Conservation (phyloP, 495 filamentous ascomycete species). For the Talaromyces borbonicus region DNA sequence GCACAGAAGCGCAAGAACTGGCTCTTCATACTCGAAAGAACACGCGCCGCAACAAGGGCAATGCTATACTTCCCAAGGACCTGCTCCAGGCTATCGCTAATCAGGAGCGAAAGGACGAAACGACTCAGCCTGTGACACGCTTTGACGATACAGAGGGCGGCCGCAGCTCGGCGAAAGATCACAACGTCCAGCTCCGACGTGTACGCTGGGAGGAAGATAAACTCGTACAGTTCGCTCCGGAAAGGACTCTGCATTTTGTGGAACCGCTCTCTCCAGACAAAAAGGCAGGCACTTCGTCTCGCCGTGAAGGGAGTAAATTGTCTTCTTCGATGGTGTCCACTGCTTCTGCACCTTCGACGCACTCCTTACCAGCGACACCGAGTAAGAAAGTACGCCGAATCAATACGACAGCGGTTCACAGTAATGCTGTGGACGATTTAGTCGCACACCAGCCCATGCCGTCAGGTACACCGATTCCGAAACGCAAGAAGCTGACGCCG, state of each 20-base stretch:
- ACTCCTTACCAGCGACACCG: slow-evolving; percentile 4
- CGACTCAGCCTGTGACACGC: not conserved
- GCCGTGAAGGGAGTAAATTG: not conserved
- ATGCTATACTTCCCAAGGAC: slow-evolving; percentile 36
- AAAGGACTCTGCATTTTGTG: slow-evolving; percentile 8
- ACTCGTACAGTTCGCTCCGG: slow-evolving; percentile 27
- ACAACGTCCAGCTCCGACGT: slow-evolving; percentile 13
- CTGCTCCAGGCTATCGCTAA: slow-evolving; percentile 33
- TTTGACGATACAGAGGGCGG: not conserved
- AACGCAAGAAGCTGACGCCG: slow-evolving; percentile 32
- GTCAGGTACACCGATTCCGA: slow-evolving; percentile 19
- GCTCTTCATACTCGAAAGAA: slow-evolving; percentile 44
- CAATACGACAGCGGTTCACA: slow-evolving; percentile 12
- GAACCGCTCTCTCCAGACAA: not conserved
- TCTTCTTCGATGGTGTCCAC: not conserved
- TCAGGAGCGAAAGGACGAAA: slow-evolving; percentile 11
- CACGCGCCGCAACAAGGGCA: slow-evolving; percentile 49
- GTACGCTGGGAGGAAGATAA: slow-evolving; percentile 37
- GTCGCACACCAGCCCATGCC: slow-evolving; percentile 7
- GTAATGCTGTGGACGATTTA: slow-evolving; percentile 1
- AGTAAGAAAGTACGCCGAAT: slow-evolving; percentile 8
- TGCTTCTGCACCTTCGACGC: no score
- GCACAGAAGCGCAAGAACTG: slow-evolving; percentile 48
- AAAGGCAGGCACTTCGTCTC: not conserved
- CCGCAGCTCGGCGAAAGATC: not conserved